Evolutionary conservation across 2,329 filamentous ascomycete species (phyloP), one percentile per base, ranked within the genome.

Genomic region (Claviceps humidiphila): DNA sequence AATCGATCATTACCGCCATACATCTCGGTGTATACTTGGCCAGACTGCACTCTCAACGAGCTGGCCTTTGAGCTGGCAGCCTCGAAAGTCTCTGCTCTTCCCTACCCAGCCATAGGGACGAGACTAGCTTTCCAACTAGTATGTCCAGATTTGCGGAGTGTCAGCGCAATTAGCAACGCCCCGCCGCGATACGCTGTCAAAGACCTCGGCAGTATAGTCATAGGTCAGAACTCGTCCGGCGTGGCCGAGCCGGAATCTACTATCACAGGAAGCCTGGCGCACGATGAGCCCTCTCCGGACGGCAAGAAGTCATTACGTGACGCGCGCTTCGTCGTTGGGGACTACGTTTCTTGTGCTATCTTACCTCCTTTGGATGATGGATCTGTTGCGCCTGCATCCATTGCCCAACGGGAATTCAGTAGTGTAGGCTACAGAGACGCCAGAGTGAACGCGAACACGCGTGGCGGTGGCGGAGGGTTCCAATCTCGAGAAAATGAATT

Each of bases 111-210:
- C 6, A 77, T 89, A 42, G 90, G 91, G 55, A 91, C 89, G 8
- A 82, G 91, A 51, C 76, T 96, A n/a, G 82, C 81, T 55, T 97
- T 93, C 70, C 85, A 90, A 47, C 78, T 95, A 17, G 81, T 96
- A 51, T 95, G 86, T 64, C 85, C 87, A 1, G 89, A 95, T 66
- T 80, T 85, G 24, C 69, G 67, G 16, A 63, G 63, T 52, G 57
- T 64, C 52, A 57, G 63, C 49, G 55, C 56, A 34, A 54, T 55
- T 55, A 57, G 47, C 43, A 63, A 59, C 52, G 56, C 58, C 6
- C 58, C 55, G 61, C 79, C 56, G 9, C 78, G 84, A 37, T 95
- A 86, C 69, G 75, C 85, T 16, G 81, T 81, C 22, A 89, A 88
- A 61, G 88, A 95, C 54, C 74, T 97, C 0, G 91, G 91, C 0